Evolutionary conservation across 176 grass and related monocot species (phyloP).

Genomic region (Typha latifolia): DNA sequence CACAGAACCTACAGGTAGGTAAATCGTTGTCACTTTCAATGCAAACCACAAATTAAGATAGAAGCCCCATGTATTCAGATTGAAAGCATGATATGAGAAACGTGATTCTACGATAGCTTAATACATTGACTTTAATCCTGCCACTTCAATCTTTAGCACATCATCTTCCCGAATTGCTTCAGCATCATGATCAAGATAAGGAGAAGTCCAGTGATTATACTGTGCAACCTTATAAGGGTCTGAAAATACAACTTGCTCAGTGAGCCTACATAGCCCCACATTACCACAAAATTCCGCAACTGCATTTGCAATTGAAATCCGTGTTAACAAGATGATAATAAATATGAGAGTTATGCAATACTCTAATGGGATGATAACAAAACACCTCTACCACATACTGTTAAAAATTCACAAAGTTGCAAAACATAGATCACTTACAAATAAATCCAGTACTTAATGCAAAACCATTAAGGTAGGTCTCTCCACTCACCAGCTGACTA

Average conservation of each 20-base stretch:
- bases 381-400: too few species aligned
- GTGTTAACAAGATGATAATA: slow-evolving; percentile 2
- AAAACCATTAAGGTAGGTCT: too few species aligned
- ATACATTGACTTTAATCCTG: slow-evolving; percentile 74
- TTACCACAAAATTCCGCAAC: slow-evolving; percentile 83
- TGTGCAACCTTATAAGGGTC: slow-evolving; percentile 72
- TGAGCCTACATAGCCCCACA: slow-evolving; percentile 80
- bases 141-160: slow-evolving; percentile 57
- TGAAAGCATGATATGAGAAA: neutral
- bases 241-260: slow-evolving; percentile 84
- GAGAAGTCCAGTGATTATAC: slow-evolving; percentile 67
- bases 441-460: too few species aligned
- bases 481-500: too few species aligned
- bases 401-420: too few species aligned
- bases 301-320: slow-evolving; percentile 23
- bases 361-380: too few species aligned
- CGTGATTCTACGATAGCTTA: neutral
- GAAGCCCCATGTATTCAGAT: too few species aligned
- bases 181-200: slow-evolving; percentile 67
- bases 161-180: slow-evolving; percentile 54
- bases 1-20: slow-evolving; percentile 56
- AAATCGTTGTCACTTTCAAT: neutral
- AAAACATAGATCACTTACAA: too few species aligned
- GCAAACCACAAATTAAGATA: neutral
- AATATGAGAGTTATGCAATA: neutral